Base-by-base conservation (phyloP, 805 yeast species). In the Saturnispora zaruensis region DNA sequence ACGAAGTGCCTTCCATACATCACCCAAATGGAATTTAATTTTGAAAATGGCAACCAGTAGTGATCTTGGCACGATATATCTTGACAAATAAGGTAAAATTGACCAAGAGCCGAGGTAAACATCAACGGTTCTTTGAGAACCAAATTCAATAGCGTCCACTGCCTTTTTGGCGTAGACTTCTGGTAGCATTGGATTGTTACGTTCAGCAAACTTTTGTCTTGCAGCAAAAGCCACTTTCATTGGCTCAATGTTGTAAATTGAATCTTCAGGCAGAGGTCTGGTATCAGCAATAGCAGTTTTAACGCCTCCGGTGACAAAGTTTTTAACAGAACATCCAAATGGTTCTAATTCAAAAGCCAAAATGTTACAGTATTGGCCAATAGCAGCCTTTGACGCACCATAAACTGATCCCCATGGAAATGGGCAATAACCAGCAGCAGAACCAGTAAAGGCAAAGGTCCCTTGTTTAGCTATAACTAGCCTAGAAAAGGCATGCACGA, bases 301-400 rank as follows among this genome's bases (percentile, higher is more conserved):
- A 28, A 86, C 93, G 34, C 86, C 91, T 28, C 95, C 95, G 7
- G 93, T 85, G 38, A 84, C 66, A 11, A 82, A 72, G 57, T 82
- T 82, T 52, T 83, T 70, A 0, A 86, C 91, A 45, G 78, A 71
- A 5, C 86, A 91, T 14, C 76, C 84, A 57, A 84, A 81, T 3
- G 87, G 84, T 60, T 77, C 77, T 74, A 86, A 62, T 64, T 86
- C 95, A 24, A 81, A 60, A 47, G 82, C 76, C 50, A 86, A 66
- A 2, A 74, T 74, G 38, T 77, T 74, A 0, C 87, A 84, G 59
- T 80, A 86, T 56, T 77, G 82, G 55, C 84, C 87, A 51, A 86
- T 78, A 0, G 91, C 90, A 5, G 90, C 87, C 59, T 86, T 86
- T 1, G 84, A 63, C 1, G 90, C 73, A 30, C 81, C 74, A 60